Base-by-base conservation (phyloP, 2,329 filamentous ascomycete genomes). In the Aspergillus oerlinghausenensis region DNA sequence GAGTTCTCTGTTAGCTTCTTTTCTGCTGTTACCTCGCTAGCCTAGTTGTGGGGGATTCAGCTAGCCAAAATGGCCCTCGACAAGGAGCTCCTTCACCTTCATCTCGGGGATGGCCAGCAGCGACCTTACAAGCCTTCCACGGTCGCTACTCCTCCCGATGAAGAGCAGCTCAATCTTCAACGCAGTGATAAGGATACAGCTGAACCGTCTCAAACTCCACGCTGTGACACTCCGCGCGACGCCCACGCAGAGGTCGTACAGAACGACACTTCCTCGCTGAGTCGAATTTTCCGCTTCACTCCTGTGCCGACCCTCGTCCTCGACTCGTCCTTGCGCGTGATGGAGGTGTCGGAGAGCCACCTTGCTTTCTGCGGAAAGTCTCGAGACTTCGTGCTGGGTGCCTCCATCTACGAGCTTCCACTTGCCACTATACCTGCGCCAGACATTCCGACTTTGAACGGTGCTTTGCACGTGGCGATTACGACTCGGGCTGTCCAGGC, bases 271-370 rank as follows among this genome's bases (percentile, higher is more conserved):
- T 11, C 62, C 25, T 54, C 61, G 7, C 51, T 68, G 48, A 55
- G 53, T 50, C 63, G 63, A 17, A 70, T 70, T 17, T 70, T 67
- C 53, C 67, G 67, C 43, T 56, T 50, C 25, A 73, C 71, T 0
- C 73, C 75, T 0, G 65, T 67, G 6, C 75, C 75, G 3, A 75
- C 73, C 1, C 60, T 75, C n/a, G 60, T 77, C 28, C 65, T 77
- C 14, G 69, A 77, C 55, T 60, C 68, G 5, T 63, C 69, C 7
- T 60, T 76, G 14, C 65, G 60, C n/a, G 63, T 78, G n/a, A 40
- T 73, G 21, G 67, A 79, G 51, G 73, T 77, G 3, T 82, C 80
- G 3, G 69, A 77, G 35, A 77, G 75, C 58, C 76, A 78, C 63
- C 62, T 75, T 23, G 55, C 62, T 4, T 59, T 75, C 23, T 75